Base-by-base conservation (phyloP, 257 asterid genomes). In the Jaltomata sinuosa region DNA sequence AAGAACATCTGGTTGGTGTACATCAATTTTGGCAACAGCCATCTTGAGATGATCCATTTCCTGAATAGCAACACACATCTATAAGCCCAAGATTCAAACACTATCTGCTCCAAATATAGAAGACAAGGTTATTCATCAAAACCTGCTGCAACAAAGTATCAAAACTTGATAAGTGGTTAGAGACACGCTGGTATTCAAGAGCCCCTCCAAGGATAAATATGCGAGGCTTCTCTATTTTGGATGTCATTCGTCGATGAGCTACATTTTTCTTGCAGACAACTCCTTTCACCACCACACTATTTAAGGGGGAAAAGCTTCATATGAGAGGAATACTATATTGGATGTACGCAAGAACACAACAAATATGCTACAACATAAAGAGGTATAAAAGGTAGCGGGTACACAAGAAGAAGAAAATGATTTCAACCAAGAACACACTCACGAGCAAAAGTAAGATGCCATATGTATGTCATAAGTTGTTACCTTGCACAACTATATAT, bases 31-130 rank as follows among this genome's bases (percentile, higher is more conserved):
- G 55, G 99, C 97, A 79, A 96, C 97, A 86, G 98, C 98, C 99
- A 96, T 96, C 92, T 94, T 96, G 78, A 96, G 94, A 94, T 96
- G 98, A 92, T 96, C 99, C 98, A 93, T 96, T 88, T 96, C 99
- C 98, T 96, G 91, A 52, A 84, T 86, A 77, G 69, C 82, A 29
- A 81, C 14, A 40, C 79, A 83, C 81, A 84, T 79, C 82, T 85
- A 80, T 67, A 80, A 88, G 88, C 31, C 65, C 52, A 69, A 50
- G 36, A 36, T 49, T 27, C 49, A 53, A 29, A 64, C 61, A 76
- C 81, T 76, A 76, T 76, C 16, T 31, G 40, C 54, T 76, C 21
- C 59, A 76, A 47, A 76, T 76, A 27, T 76, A 11, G 80, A 40
- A 71, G 76, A 83, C 74, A 80, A 78, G 61, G 87, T 85, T 69